Evolutionary conservation across 2,329 filamentous ascomycete genomes (phyloP).

Genomic region (Emergomyces pasteurianus): DNA sequence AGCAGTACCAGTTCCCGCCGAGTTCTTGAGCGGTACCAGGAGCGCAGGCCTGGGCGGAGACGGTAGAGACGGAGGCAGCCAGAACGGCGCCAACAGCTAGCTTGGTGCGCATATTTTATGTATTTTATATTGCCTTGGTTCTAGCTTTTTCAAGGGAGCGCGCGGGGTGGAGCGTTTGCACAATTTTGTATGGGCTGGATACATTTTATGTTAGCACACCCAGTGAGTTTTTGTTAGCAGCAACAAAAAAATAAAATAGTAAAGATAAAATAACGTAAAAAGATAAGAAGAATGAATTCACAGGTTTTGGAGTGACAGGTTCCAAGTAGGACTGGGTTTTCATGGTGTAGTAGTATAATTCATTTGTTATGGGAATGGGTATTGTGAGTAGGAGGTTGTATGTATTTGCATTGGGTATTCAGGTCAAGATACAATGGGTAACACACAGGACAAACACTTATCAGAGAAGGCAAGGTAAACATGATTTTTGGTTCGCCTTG

Average conservation of each 20-base stretch:
- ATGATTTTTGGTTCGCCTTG: background rate
- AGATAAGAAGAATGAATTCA: background rate
- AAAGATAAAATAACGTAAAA: too few species aligned
- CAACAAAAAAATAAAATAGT: background rate
- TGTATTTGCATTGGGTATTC: too few species aligned
- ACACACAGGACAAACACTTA: background rate
- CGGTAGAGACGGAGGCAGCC: slow-evolving; percentile 10
- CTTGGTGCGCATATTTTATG: slow-evolving; percentile 9
- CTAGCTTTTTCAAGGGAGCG: background rate
- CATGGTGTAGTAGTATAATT: background rate
- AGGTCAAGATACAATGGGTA: background rate
- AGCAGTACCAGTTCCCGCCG: slow-evolving; percentile 54
- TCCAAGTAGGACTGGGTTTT: background rate
- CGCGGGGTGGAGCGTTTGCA: background rate
- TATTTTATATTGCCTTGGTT: background rate
- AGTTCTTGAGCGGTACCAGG: slow-evolving; percentile 18
- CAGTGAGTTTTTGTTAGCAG: background rate
- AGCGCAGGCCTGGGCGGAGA: slow-evolving; percentile 12
- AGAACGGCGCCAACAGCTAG: slow-evolving; percentile 10
- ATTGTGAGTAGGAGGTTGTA: background rate
- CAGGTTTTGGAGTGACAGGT: background rate
- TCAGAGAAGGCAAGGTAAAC: background rate
- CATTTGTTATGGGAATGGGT: background rate
- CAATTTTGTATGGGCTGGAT: background rate
- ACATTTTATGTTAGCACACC: background rate